Base-by-base conservation (phyloP, 768 basidiomycete species). In the Clitopilus hobsonii region DNA sequence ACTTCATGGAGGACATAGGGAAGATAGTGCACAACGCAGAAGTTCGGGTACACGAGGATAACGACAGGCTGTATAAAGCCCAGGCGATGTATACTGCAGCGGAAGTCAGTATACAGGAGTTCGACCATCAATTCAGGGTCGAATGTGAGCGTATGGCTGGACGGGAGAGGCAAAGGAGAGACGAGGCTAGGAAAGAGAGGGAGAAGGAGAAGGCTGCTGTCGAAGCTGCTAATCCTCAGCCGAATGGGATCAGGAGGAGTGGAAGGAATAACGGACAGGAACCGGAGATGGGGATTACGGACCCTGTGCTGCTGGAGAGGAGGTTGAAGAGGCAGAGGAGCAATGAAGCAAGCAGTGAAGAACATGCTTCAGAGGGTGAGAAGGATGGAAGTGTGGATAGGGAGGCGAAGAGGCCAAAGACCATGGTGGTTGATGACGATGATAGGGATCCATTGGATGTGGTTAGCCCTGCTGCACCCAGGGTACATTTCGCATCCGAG, bases 111-210 rank as follows among this genome's bases (percentile, higher is more conserved):
- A 82, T 93, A 54, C 83, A 89, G 61, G 89, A 91, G 63, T 92
- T 94, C 61, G 94, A 96, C 63, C 77, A 80, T 0, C 78, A 82
- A 52, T 88, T 97, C 67, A 74, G 76, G 51, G 55, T 85, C 25
- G 96, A 98, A 67, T 98, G 95, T 67, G 86, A 89, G 66, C 78
- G 90, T 59, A 94, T 95, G 90, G 89, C 91, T 13, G 78, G 70
- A 32, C 75, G 86, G 51, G 90, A 95, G 65, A 72, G 84, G 56
- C 81, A 85, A 70, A 76, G 89, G 61, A 69, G 83, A 56, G 80
- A 81, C 7, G 85, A 83, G 57, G 65, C 76, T 51, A 76, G 75
- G 66, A 81, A 84, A 63, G 73, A 75, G 28, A 80, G 76, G 32
- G 85, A 75, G 50, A 69, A 72, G 52, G 74, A 70, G 29, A 69